Conservation (phyloP, 2,329 filamentous ascomycete genomes). For the Exserohilum turcica region DNA sequence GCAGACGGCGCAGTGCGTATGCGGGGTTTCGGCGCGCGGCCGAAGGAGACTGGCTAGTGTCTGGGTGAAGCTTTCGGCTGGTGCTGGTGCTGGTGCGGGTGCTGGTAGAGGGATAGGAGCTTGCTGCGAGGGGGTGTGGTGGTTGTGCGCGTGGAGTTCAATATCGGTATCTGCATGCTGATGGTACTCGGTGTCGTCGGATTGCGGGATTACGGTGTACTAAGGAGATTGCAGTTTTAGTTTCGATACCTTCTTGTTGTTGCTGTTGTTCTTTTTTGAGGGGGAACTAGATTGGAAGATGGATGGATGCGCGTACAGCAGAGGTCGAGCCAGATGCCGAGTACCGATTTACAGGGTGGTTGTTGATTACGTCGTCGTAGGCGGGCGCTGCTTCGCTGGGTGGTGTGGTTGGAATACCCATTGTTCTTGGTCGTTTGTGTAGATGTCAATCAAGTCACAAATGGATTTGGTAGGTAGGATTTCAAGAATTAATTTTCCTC, state of each 20-base stretch:
- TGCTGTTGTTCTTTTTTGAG: not conserved
- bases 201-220: constrained; percentile 35
- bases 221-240: constrained; percentile 2
- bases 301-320: constrained; percentile 14
- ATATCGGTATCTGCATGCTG: constrained; percentile 20
- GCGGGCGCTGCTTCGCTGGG: constrained; percentile 30
- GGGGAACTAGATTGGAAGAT: not conserved
- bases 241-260: not conserved
- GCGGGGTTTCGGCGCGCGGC: constrained; percentile 23
- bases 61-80: constrained; percentile 26
- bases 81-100: not conserved
- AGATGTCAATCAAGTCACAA: not conserved
- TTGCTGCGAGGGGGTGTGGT: constrained; percentile 9
- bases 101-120: not conserved
- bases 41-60: constrained; percentile 33
- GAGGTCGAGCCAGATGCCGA: constrained; percentile 26
- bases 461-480: not conserved
- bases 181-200: constrained; percentile 12
- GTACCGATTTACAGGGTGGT: constrained; percentile 29
- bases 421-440: constrained; percentile 2
- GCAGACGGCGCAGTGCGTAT: constrained; percentile 37
- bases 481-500: not conserved
- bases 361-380: constrained; percentile 35
- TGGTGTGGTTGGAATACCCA: constrained; percentile 26
- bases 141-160: constrained; percentile 24